These are phyloP conservation scores for Coemansia sp. DNA, from an alignment of 192 early-diverging fungal species.

Conservation along the genomic window DNA sequence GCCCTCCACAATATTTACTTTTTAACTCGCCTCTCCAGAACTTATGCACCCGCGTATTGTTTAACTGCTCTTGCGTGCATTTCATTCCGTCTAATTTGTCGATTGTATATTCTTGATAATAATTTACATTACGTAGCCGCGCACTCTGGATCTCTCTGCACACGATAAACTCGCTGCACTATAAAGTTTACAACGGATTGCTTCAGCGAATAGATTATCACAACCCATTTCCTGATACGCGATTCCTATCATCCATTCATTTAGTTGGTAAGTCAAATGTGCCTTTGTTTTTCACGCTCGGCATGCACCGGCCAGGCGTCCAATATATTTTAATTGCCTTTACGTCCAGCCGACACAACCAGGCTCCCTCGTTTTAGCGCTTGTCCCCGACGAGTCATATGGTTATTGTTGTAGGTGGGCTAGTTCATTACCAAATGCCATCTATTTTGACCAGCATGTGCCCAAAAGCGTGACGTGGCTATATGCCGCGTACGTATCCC, in stretches of 20 bases:
- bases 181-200: not conserved
- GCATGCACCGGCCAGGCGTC: not conserved
- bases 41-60: not conserved
- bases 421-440: not conserved
- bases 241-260: not conserved
- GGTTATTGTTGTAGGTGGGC: not conserved
- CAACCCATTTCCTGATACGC: not conserved
- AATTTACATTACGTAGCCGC: not conserved
- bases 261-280: not conserved
- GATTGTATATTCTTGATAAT: not conserved
- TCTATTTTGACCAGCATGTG: not conserved
- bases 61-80: slow-evolving; percentile 2
- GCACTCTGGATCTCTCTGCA: not conserved
- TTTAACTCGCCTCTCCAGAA: not conserved
- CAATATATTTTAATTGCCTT: not conserved
- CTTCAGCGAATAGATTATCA: not conserved
- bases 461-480: not conserved
- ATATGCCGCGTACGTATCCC: not conserved
- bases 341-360: not conserved
- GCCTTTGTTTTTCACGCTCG: not conserved
- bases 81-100: not conserved
- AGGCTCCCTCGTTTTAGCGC: not conserved
- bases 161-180: not conserved
- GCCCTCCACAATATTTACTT: not conserved
- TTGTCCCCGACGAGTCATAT: not conserved